Conservation (phyloP, 768 basidiomycete species). For the Trametes cubensis region DNA sequence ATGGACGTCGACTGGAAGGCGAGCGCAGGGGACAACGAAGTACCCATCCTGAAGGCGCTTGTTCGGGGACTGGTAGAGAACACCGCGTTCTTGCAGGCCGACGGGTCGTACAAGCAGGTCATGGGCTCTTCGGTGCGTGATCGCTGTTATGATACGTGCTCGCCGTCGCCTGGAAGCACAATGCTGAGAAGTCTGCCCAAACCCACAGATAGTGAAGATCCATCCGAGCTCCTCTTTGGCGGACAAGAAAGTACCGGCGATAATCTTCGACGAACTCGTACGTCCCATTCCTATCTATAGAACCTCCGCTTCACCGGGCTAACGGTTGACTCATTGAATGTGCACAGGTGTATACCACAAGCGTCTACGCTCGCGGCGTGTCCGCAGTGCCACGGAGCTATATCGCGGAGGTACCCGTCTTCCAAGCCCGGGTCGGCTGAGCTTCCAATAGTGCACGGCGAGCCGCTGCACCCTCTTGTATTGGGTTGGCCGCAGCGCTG, state of each 20-base stretch:
- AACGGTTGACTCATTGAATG: not conserved
- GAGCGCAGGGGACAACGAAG: constrained; percentile 64
- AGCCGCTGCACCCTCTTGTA: too few species aligned
- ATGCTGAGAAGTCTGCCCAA: too few species aligned
- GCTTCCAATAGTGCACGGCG: not conserved
- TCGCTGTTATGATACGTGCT: not conserved
- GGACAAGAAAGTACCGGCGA: constrained; percentile 81
- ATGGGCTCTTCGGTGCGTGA: constrained; percentile 66
- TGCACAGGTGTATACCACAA: constrained; percentile 71
- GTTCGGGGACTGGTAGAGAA: constrained; percentile 80
- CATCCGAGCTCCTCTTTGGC: constrained; percentile 85
- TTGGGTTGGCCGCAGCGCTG: too few species aligned
- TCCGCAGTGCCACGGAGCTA: constrained; percentile 73
- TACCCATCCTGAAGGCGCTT: constrained; percentile 67
- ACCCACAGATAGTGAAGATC: constrained; percentile 70
- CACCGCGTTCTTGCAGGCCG: constrained; percentile 80
- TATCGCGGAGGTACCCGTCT: constrained; percentile 36
- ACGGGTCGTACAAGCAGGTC: constrained; percentile 84
- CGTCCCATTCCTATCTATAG: constrained; percentile 30
- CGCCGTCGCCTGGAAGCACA: not conserved
- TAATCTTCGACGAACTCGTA: constrained; percentile 94
- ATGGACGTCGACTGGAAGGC: constrained; percentile 60
- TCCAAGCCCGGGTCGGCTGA: constrained; percentile 18
- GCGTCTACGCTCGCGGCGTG: constrained; percentile 91
- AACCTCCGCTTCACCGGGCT: not conserved